Percentiles rank a stretch among this genome's conserved stretches.
Evolutionary conservation across 129 eudicot species (phyloP).

Genomic region (Ambrosia artemisiifolia): DNA sequence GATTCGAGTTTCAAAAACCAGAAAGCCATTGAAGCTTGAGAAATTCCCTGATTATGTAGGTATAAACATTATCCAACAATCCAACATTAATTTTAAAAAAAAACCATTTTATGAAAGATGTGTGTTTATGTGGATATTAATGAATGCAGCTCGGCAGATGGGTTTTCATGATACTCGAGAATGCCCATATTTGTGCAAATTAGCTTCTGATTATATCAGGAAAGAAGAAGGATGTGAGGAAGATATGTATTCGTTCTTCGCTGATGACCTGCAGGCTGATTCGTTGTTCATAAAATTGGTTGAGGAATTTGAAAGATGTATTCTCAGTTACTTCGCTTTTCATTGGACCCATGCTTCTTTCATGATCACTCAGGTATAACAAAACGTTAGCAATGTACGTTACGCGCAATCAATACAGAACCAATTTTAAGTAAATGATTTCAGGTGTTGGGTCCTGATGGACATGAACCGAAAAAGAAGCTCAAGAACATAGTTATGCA

Average conservation of each 20-base stretch:
- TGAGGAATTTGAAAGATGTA: conserved; percentile 93
- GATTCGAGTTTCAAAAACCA: conserved; percentile 45
- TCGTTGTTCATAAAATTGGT: conserved; percentile 84
- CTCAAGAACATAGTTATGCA: conserved; percentile 88
- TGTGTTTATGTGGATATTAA: not conserved
- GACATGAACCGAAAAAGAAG: conserved; percentile 79
- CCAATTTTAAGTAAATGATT: not conserved
- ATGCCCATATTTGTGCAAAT: conserved; percentile 73
- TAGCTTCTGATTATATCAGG: conserved; percentile 73
- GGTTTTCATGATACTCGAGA: conserved; percentile 61
- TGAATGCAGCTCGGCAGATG: conserved; percentile 81
- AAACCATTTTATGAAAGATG: not conserved
- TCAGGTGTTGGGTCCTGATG: conserved; percentile 81
- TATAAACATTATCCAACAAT: conserved; percentile 37
- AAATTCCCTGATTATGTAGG: conserved; percentile 94
- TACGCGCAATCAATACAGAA: not conserved
- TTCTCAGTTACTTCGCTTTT: conserved; percentile 88
- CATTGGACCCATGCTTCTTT: conserved; percentile 80
- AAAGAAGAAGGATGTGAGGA: conserved; percentile 83
- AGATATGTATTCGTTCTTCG: conserved; percentile 63
- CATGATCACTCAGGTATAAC: conserved; percentile 76
- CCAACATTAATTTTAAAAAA: conserved; percentile 1
- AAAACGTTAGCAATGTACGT: not conserved
- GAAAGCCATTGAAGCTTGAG: conserved; percentile 65
- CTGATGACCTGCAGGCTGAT: conserved; percentile 67